Evolutionary conservation across 202 grass and related monocot species (phyloP), one percentile per base, ranked within the genome.

Genomic region (Brachypodium distachyon): DNA sequence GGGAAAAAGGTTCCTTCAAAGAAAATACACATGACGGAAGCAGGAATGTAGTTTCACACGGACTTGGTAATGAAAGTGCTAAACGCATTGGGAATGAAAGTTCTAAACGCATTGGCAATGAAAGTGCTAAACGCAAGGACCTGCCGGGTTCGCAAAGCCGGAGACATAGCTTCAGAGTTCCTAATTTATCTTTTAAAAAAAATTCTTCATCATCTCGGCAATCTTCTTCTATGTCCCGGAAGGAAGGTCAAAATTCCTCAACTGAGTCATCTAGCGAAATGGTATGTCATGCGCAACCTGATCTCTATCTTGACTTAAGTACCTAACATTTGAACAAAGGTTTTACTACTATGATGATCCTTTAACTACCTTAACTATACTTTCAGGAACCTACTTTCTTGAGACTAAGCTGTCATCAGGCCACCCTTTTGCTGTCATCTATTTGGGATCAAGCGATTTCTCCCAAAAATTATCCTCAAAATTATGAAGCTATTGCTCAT

Each of bases 401-500:
- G 86, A 64, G 43, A 67, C 61, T 89, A 53, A 89, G 79, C 76
- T 83, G 65, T 37, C 83, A 84, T n/a, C 83, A 92, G 85, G 64
- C 63, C 52, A 83, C 70, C 43, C 76, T 89, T 73, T 52, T 92
- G 18, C 72, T 92, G 54, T 89, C 90, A 81, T 84, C 86, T 28
- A 84, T 92, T 68, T 86, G 86, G 90, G 70, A 67, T 67, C 90
- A 92, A 67, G 90, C 86, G 67, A 61, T 63, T 21, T 86, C 70
- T 67, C 73, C 67, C 69, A 59, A 86, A 59, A 92, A 92, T 71
- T 64, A 44, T 32, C 90, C 86, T 33, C 17, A 19, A 89, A 92
- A 92, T 81, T 92, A 84, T 78, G 90, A 92, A 53, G 90, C 86
- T 34, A 67, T 92, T 77, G 86, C 86, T 21, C 86, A 88, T 67